These are phyloP conservation scores for Umbelopsis sp. DNA, from an alignment of 192 early-diverging fungal species.

Conservation along the genomic window DNA sequence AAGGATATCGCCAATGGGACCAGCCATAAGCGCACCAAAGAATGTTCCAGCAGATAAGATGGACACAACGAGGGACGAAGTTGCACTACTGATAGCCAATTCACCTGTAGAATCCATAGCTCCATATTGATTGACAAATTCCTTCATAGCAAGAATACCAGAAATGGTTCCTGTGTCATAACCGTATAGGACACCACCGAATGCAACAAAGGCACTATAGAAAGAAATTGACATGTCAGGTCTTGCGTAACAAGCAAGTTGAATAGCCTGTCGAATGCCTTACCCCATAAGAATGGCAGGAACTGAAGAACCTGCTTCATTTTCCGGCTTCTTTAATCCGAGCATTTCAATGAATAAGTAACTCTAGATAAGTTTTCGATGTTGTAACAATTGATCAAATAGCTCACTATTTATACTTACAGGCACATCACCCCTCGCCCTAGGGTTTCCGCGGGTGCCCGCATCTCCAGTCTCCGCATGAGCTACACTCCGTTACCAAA, in stretches of 20 bases:
- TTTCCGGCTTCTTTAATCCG: conserved; percentile 21
- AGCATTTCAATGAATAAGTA: background rate
- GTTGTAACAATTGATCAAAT: background rate
- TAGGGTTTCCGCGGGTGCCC: background rate
- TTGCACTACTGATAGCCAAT: conserved; percentile 23
- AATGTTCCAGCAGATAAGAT: conserved; percentile 44
- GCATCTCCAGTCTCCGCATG: background rate
- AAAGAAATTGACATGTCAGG: background rate
- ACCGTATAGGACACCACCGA: conserved; percentile 48
- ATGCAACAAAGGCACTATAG: conserved; percentile 28
- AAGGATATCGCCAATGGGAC: conserved; percentile 33
- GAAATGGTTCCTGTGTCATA: conserved; percentile 49
- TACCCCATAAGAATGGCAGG: conserved; percentile 23
- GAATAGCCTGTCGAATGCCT: background rate
- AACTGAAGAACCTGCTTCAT: conserved; percentile 18
- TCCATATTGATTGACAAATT: background rate
- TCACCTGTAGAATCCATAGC: conserved; percentile 6
- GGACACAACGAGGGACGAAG: conserved; percentile 33
- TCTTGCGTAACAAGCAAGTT: background rate
- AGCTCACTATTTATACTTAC: background rate
- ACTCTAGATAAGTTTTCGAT: background rate
- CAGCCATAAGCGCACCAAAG: conserved; percentile 38
- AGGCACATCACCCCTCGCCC: background rate
- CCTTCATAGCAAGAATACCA: conserved; percentile 20
- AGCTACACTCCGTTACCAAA: background rate